phyloP scores from a whole-genome alignment of 2,329 filamentous ascomycete genomes.

The Lecanosticta acicola region DNA sequence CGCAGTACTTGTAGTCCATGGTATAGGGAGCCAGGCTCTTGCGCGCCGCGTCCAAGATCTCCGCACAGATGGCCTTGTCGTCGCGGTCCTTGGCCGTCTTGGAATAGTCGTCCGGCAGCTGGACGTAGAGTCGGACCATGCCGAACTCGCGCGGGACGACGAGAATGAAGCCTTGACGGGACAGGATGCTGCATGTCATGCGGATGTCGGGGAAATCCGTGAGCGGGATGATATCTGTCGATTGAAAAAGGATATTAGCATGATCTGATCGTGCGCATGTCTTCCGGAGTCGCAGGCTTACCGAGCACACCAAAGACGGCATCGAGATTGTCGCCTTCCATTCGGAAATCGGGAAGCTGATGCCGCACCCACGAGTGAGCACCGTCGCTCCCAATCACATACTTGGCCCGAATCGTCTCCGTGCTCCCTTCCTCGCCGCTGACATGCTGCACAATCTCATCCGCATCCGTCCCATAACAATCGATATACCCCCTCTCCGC shows the following conservation, averaged over 20 bases:
- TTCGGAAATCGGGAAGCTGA: slow-evolving; percentile 9
- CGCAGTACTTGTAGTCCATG: slow-evolving; percentile 15
- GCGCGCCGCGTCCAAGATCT: slow-evolving; percentile 56
- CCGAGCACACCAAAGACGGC: slow-evolving; percentile 25
- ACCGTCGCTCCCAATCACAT: slow-evolving; percentile 24
- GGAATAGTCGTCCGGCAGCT: slow-evolving; percentile 32
- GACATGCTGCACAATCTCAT: slow-evolving; percentile 12
- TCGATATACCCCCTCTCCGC: slow-evolving; percentile 17
- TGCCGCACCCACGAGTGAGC: slow-evolving; percentile 15
- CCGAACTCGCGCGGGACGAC: slow-evolving; percentile 61
- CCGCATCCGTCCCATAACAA: slow-evolving; percentile 52
- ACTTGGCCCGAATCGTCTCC: slow-evolving; percentile 18
- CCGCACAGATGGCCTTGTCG: slow-evolving; percentile 57
- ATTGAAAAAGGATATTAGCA: background rate
- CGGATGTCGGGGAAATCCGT: slow-evolving; percentile 58
- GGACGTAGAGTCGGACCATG: slow-evolving; percentile 24
- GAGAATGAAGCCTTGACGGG: slow-evolving; percentile 64
- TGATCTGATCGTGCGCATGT: background rate
- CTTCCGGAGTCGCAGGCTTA: background rate
- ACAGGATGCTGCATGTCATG: slow-evolving; percentile 72
- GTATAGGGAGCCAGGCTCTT: slow-evolving; percentile 61
- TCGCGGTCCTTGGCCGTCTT: slow-evolving; percentile 51
- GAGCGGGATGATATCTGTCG: slow-evolving; percentile 22
- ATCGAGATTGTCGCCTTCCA: slow-evolving; percentile 22
- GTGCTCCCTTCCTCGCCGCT: slow-evolving; percentile 12